Percentiles rank a stretch among this genome's conserved stretches.
These are phyloP conservation scores for Moricandia moricandioides DNA, from an alignment of 345 rosid genomes.

Conservation along the genomic window DNA sequence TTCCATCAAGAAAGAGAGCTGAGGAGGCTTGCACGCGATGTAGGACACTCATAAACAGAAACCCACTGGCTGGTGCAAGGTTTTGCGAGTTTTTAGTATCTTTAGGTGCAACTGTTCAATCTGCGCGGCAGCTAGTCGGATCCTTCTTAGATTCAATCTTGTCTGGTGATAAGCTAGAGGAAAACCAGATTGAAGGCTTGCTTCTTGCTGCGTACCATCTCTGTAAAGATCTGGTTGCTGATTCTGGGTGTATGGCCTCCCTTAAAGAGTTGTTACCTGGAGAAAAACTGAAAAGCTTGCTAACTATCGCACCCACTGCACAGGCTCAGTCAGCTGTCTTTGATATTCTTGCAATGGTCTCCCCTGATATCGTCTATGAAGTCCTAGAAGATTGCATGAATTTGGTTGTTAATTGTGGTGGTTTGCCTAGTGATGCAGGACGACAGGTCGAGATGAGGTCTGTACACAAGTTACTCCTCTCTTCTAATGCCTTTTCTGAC, in stretches of 20 bases:
- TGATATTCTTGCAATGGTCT: slow-evolving; percentile 49
- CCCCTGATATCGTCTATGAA: slow-evolving; percentile 48
- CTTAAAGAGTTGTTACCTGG: slow-evolving; percentile 56
- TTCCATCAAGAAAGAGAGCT: slow-evolving; percentile 61
- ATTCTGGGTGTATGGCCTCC: slow-evolving; percentile 47
- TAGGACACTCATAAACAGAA: slow-evolving; percentile 69
- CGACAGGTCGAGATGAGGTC: slow-evolving; percentile 70
- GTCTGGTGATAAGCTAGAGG: slow-evolving; percentile 45
- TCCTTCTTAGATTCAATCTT: slow-evolving; percentile 53
- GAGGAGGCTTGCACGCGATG: slow-evolving; percentile 87
- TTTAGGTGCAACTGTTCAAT: slow-evolving; percentile 63
- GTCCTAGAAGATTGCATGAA: slow-evolving; percentile 65
- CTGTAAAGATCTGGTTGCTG: slow-evolving; percentile 55
- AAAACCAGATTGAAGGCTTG: slow-evolving; percentile 68
- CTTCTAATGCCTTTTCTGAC: slow-evolving; percentile 49
- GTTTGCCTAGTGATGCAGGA: slow-evolving; percentile 51
- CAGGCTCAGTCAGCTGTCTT: slow-evolving; percentile 61
- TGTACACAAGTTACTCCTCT: slow-evolving; percentile 69
- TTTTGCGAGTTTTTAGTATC: slow-evolving; percentile 70
- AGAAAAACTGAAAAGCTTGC: slow-evolving; percentile 52
- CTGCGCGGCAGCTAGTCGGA: slow-evolving; percentile 61
- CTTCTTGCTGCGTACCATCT: slow-evolving; percentile 53
- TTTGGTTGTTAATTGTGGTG: slow-evolving; percentile 53
- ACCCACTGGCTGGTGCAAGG: slow-evolving; percentile 84
- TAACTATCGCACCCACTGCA: slow-evolving; percentile 58